Percentiles rank a stretch among this genome's conserved stretches.
Evolutionary conservation across 163 green algal genomes (phyloP).

Genomic region (Chloromonas sp.): DNA sequence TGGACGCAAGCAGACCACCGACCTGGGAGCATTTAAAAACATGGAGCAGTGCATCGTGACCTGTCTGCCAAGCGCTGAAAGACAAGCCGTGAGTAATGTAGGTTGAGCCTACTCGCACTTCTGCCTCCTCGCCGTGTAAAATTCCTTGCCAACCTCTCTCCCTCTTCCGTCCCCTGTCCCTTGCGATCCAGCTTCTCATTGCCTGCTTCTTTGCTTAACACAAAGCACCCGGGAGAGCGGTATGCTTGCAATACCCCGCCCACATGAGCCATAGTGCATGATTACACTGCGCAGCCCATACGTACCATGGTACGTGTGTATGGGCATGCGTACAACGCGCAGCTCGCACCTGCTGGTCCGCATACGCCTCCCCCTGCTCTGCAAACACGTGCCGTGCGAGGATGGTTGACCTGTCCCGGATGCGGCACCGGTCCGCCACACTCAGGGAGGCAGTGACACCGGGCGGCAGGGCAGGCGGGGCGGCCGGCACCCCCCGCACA

Average conservation of each 20-base stretch:
- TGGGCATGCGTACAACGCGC: too few species aligned
- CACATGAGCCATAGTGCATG: background rate
- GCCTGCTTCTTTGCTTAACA: background rate
- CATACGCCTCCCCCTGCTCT: conserved; percentile 56
- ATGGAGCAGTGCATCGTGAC: background rate
- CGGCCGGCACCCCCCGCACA: too few species aligned
- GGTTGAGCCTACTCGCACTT: too few species aligned
- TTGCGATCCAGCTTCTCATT: background rate
- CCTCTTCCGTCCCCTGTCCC: background rate
- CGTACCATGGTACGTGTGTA: background rate
- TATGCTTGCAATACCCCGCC: background rate
- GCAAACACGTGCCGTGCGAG: conserved; percentile 86
- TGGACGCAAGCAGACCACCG: conserved; percentile 62
- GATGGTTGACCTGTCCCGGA: conserved; percentile 83
- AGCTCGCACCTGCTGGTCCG: conserved; percentile 53
- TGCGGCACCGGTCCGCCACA: conserved; percentile 35
- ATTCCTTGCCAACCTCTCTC: background rate
- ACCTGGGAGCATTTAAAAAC: conserved; percentile 51
- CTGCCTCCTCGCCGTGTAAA: background rate
- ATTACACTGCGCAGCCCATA: background rate
- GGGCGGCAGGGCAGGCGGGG: background rate
- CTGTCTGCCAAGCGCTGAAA: too few species aligned
- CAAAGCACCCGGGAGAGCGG: too few species aligned
- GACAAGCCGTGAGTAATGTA: too few species aligned
- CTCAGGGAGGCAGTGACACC: background rate